Conservation (phyloP, 768 basidiomycete species). For the Daedaleopsis nitida region DNA sequence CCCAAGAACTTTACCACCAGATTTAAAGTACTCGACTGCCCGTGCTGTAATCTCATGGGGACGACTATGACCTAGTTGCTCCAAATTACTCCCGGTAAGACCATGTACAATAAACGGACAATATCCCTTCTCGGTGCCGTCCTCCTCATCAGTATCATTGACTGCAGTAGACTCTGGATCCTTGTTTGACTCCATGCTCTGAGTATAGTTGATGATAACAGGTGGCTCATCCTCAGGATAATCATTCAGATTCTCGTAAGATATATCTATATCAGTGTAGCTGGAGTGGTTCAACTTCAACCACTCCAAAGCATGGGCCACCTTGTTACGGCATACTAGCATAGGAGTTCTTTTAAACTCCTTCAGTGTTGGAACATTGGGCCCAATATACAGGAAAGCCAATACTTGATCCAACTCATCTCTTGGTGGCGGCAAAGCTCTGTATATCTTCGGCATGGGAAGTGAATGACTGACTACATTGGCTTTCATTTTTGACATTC, state of each 20-base stretch:
- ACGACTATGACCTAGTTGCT: not conserved
- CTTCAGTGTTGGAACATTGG: slow-evolving; percentile 25
- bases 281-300: slow-evolving; percentile 22
- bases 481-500: slow-evolving; percentile 14
- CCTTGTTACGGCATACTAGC: slow-evolving; percentile 25
- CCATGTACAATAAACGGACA: slow-evolving; percentile 16
- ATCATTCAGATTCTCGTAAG: slow-evolving; percentile 2
- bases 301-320: slow-evolving; percentile 21
- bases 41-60: not conserved
- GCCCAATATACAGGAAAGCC: slow-evolving; percentile 36
- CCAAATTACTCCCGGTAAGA: slow-evolving; percentile 2
- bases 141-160: not conserved
- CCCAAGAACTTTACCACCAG: not conserved
- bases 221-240: slow-evolving; percentile 13
- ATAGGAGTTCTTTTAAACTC: slow-evolving; percentile 29
- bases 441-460: slow-evolving; percentile 16
- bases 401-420: slow-evolving; percentile 23
- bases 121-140: not conserved
- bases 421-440: slow-evolving; percentile 6
- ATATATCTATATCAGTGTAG: slow-evolving; percentile 18
- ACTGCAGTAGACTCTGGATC: not conserved
- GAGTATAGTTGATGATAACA: not conserved
- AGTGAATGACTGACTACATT: slow-evolving; percentile 22
- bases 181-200: not conserved
- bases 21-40: slow-evolving; percentile 10